These are phyloP conservation scores for Musa troglodytarum DNA, from an alignment of 176 grass and related monocot genomes.

Conservation along the genomic window DNA sequence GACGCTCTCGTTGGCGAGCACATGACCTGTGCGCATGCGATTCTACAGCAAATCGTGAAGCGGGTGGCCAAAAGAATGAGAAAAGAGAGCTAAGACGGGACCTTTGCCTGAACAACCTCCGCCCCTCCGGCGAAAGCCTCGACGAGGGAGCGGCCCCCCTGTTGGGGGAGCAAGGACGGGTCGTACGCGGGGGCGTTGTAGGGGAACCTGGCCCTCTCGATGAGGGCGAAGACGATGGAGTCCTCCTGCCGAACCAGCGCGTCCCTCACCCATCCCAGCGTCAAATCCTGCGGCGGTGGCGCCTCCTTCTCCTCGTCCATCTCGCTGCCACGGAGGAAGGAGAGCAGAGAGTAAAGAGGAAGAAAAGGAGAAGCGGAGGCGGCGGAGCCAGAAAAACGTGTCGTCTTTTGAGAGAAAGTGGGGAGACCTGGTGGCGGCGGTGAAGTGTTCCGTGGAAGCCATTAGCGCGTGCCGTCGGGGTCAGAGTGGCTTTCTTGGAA, in stretches of 20 bases:
- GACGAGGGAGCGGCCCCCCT: constrained; percentile 32
- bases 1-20: background rate
- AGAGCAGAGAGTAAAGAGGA: background rate
- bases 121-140: constrained; percentile 57
- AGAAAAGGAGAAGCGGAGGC: background rate
- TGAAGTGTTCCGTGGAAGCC: background rate
- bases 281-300: constrained; percentile 30
- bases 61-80: background rate
- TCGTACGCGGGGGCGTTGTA: constrained; percentile 57
- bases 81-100: constrained; percentile 10
- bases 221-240: constrained; percentile 77
- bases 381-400: background rate
- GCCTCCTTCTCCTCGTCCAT: background rate
- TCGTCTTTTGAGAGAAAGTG: background rate
- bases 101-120: constrained; percentile 66
- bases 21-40: background rate
- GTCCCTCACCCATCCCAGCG: constrained; percentile 58
- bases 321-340: background rate
- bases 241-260: constrained; percentile 75
- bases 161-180: constrained; percentile 3
- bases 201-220: constrained; percentile 66
- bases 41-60: background rate
- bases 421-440: background rate
- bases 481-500: background rate
- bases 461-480: background rate